Evolutionary conservation across 306 rosid genomes (phyloP).

Genomic region (Potentilla sterilis): DNA sequence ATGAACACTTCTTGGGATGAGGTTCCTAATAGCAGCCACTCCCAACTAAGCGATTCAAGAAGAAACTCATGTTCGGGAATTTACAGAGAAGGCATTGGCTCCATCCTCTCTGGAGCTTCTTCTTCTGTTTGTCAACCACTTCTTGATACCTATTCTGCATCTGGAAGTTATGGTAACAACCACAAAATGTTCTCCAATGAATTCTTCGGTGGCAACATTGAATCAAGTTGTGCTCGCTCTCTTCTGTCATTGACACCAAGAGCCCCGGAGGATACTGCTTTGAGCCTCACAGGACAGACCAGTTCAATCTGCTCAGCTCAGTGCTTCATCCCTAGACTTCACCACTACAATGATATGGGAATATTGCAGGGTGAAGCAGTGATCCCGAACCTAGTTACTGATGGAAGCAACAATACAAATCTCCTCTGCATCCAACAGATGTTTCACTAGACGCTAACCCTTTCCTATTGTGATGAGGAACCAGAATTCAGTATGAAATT

Average conservation of each 20-base stretch:
- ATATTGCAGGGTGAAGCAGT: constrained; percentile 26
- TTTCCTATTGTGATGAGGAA: not conserved
- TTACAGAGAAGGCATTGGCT: constrained; percentile 27
- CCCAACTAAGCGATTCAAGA: constrained; percentile 13
- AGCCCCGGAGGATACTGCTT: constrained; percentile 31
- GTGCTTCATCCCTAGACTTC: constrained; percentile 13
- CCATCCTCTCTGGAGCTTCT: constrained; percentile 16
- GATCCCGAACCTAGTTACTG: constrained; percentile 19
- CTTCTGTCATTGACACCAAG: constrained; percentile 60
- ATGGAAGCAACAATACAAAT: constrained; percentile 20
- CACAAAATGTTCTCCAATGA: constrained; percentile 26
- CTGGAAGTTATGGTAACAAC: constrained; percentile 23
- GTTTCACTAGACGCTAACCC: constrained; percentile 14
- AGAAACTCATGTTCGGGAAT: constrained; percentile 25
- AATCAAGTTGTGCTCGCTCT: constrained; percentile 59
- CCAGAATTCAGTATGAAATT: not conserved
- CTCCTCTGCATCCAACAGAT: constrained; percentile 20
- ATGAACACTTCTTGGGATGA: constrained; percentile 30
- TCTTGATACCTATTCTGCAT: constrained; percentile 16
- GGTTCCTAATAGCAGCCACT: constrained; percentile 12
- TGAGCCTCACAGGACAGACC: constrained; percentile 35
- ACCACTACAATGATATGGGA: constrained; percentile 25
- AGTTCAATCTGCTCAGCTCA: constrained; percentile 24
- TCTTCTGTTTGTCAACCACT: constrained; percentile 19
- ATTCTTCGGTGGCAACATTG: constrained; percentile 14